phyloP scores from a whole-genome alignment of 352 stramenopile species.

The Globisporangium ultimum region DNA sequence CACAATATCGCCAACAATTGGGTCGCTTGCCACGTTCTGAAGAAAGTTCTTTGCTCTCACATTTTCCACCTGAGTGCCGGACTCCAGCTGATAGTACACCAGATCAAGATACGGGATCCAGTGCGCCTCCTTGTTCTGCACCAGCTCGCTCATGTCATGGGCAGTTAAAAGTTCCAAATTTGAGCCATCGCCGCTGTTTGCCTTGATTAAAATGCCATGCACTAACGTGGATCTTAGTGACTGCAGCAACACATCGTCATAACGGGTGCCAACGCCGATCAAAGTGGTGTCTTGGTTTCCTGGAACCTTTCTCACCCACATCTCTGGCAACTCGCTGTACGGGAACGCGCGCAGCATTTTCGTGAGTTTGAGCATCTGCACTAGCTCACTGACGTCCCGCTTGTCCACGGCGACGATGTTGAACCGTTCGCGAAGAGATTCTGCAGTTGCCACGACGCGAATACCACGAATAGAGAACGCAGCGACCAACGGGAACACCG shows the following conservation, averaged over 20 bases:
- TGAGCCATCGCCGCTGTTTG: conserved; percentile 12
- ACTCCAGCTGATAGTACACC: conserved; percentile 48
- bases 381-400: conserved; percentile 43
- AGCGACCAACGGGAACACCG: conserved; percentile 48
- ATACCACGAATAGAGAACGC: conserved; percentile 60
- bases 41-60: conserved; percentile 45
- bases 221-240: conserved; percentile 62
- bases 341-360: conserved; percentile 61
- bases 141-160: conserved; percentile 52
- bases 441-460: conserved; percentile 51
- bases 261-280: conserved; percentile 39
- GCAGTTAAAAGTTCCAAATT: conserved; percentile 42
- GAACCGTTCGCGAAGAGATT: conserved; percentile 32
- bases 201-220: conserved; percentile 54
- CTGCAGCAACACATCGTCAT: conserved; percentile 58
- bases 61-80: conserved; percentile 31
- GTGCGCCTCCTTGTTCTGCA: conserved; percentile 28
- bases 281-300: conserved; percentile 42
- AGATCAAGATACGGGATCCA: conserved; percentile 69
- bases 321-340: conserved; percentile 57
- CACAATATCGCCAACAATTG: conserved; percentile 52
- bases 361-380: conserved; percentile 34
- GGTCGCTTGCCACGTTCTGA: conserved; percentile 20
- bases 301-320: conserved; percentile 41
- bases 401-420: conserved; percentile 42